Evolutionary conservation across 2,329 filamentous ascomycete genomes (phyloP).

Genomic region (Escovopsis sp.): DNA sequence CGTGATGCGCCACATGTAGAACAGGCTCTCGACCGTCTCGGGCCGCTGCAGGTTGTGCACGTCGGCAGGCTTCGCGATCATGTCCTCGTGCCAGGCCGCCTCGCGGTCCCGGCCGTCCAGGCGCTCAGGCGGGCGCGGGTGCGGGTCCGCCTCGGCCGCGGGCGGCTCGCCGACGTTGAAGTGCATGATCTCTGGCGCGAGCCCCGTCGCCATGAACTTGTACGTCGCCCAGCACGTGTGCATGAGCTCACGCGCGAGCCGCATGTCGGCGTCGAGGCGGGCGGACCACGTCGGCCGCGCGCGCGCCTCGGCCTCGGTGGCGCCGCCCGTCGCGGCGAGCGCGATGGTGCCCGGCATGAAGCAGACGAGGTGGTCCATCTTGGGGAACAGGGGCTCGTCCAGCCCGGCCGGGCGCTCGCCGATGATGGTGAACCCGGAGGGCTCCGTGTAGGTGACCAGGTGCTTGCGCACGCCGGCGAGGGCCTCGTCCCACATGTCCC

Average conservation of each 20-base stretch:
- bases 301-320: constrained; percentile 59
- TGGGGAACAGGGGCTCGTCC: constrained; percentile 50
- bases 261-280: constrained; percentile 74
- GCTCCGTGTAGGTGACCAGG: constrained; percentile 74
- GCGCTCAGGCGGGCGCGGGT: constrained; percentile 30
- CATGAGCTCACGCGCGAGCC: constrained; percentile 76
- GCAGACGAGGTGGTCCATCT: constrained; percentile 97
- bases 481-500: constrained; percentile 85
- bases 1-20: constrained; percentile 99
- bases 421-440: constrained; percentile 72
- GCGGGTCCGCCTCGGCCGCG: constrained; percentile 36
- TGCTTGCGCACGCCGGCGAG: constrained; percentile 79
- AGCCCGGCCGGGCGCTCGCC: constrained; percentile 73
- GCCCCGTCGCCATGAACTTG: constrained; percentile 71
- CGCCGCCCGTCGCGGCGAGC: constrained; percentile 67
- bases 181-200: constrained; percentile 90
- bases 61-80: constrained; percentile 66
- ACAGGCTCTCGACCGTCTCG: constrained; percentile 89
- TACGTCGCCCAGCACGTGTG: constrained; percentile 99
- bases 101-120: constrained; percentile 24
- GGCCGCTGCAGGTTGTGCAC: constrained; percentile 87
- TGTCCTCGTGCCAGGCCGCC: constrained; percentile 63
- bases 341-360: constrained; percentile 96
- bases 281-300: constrained; percentile 52
- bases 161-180: constrained; percentile 65